Conservation (phyloP, 1,284 basidiomycete genomes). For the Cryptococcus wingfieldii region DNA sequence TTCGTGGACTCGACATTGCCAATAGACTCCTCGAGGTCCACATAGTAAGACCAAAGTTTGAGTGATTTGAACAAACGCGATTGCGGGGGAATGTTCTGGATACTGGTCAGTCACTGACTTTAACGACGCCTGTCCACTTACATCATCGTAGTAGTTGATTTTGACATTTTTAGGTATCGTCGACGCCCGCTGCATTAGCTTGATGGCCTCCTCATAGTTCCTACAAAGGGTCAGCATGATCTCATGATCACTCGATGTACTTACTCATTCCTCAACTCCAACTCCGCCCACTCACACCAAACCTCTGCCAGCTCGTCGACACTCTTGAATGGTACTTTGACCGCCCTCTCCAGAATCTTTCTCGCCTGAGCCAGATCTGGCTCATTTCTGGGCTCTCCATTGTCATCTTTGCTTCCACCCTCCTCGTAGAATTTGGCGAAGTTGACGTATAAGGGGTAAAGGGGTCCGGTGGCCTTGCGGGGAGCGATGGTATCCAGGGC, state of each 20-base stretch:
- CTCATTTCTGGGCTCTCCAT: constrained; percentile 62
- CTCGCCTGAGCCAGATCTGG: constrained; percentile 78
- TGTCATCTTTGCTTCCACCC: constrained; percentile 63
- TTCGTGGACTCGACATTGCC: constrained; percentile 90
- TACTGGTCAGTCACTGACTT: background rate
- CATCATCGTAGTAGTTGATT: constrained; percentile 92
- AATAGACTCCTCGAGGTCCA: constrained; percentile 94
- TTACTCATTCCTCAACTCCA: constrained; percentile 93
- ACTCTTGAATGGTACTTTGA: constrained; percentile 85
- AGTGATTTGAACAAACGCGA: constrained; percentile 91
- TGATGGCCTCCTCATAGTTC: constrained; percentile 91
- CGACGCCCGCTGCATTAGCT: constrained; percentile 92
- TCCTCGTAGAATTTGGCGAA: constrained; percentile 98
- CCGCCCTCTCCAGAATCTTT: constrained; percentile 87
- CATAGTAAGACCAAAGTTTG: constrained; percentile 98
- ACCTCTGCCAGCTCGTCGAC: constrained; percentile 98
- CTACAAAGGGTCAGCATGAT: constrained; percentile 51
- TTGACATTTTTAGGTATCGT: constrained; percentile 84
- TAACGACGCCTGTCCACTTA: constrained; percentile 50
- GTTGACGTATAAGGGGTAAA: constrained; percentile 86
- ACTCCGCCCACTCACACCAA: constrained; percentile 99
- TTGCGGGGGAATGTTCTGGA: constrained; percentile 76
- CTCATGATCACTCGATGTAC: constrained; percentile 39
- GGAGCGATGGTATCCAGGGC: constrained; percentile 87
- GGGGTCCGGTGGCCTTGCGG: constrained; percentile 83